Evolutionary conservation across 495 filamentous ascomycete species (phyloP).

Genomic region (Viridothelium virens): DNA sequence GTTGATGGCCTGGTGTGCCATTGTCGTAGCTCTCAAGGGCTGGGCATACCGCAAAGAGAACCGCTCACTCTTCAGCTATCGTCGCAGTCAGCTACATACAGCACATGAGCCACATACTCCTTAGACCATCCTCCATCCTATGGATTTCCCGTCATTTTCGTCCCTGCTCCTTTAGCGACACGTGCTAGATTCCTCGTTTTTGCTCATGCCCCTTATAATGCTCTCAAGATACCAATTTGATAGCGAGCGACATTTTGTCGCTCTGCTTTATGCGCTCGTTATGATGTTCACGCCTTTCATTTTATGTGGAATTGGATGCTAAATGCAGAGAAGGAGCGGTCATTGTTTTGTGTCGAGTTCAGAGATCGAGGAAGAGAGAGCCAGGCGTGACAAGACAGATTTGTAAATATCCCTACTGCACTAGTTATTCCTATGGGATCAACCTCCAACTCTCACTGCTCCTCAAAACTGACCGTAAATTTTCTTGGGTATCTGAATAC

Average conservation of each 20-base stretch:
- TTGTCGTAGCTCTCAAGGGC: constrained; percentile 78
- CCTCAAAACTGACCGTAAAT: not conserved
- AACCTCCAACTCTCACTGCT: not conserved
- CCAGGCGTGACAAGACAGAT: too few species aligned
- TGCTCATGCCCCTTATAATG: not conserved
- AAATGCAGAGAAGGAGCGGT: not conserved
- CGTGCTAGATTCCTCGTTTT: not conserved
- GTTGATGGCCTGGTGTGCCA: constrained; percentile 75
- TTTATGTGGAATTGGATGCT: not conserved
- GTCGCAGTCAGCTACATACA: not conserved
- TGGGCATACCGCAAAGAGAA: constrained; percentile 66
- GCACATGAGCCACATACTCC: not conserved
- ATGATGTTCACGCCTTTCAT: not conserved
- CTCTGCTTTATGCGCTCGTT: constrained; percentile 8
- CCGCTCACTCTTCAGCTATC: not conserved
- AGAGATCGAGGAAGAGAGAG: too few species aligned
- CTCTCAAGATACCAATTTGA: constrained; percentile 11
- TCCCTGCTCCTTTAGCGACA: not conserved
- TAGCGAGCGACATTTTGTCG: constrained; percentile 10
- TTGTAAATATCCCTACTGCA: not conserved
- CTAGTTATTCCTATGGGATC: not conserved
- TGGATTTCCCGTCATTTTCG: not conserved
- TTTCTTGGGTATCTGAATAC: not conserved
- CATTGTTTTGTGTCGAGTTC: not conserved
- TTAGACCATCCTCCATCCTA: not conserved